phyloP scores from a whole-genome alignment of 768 basidiomycete genomes.

The Candolleomyces efflorescens region DNA sequence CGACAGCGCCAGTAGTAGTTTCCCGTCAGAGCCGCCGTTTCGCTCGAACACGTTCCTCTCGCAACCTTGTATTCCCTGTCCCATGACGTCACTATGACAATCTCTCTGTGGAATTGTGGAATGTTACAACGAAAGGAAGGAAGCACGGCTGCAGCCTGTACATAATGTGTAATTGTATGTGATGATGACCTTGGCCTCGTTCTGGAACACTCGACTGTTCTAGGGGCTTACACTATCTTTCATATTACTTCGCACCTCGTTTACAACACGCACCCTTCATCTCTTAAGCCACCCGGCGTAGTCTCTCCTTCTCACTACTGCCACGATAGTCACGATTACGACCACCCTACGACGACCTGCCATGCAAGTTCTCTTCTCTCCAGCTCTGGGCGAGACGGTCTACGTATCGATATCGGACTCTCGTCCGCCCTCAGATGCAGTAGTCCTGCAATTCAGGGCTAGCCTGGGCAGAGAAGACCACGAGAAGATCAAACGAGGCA shows the following conservation, averaged over 20 bases:
- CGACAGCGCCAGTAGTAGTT: constrained; percentile 10
- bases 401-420: constrained; percentile 19
- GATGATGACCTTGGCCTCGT: background rate
- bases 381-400: constrained; percentile 31
- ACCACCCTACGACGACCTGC: background rate
- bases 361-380: constrained; percentile 37
- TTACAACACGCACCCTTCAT: background rate
- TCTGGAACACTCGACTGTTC: constrained; percentile 1
- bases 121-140: background rate
- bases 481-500: constrained; percentile 22
- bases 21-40: background rate
- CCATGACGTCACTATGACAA: constrained; percentile 2
- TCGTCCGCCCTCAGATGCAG: constrained; percentile 14
- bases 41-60: background rate
- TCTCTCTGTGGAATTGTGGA: background rate
- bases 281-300: background rate
- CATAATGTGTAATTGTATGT: background rate
- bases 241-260: background rate
- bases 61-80: background rate
- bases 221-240: background rate
- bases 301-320: background rate
- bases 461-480: constrained; percentile 26
- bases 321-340: background rate
- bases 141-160: background rate
- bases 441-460: constrained; percentile 33